Conservation (phyloP, 257 asterid species). For the Parsonsia alboflavescens region DNA sequence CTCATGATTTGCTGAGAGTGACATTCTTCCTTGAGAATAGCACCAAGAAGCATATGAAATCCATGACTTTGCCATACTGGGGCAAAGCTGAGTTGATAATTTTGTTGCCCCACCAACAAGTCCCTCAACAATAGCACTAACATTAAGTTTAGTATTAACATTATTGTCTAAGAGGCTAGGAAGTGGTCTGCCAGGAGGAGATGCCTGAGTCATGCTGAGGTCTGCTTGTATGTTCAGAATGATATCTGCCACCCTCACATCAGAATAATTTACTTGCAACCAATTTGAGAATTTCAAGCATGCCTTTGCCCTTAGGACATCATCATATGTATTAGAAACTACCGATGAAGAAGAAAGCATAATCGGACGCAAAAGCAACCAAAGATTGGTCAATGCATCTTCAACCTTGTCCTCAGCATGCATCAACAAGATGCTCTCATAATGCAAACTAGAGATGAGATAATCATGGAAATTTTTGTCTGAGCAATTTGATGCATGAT, state of each 20-base stretch:
- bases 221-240: constrained; percentile 56
- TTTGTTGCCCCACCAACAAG: constrained; percentile 70
- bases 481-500: constrained; percentile 48
- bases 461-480: constrained; percentile 45
- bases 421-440: constrained; percentile 66
- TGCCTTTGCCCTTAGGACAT: constrained; percentile 77
- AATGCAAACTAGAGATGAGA: constrained; percentile 55
- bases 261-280: constrained; percentile 44
- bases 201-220: constrained; percentile 39
- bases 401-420: constrained; percentile 67
- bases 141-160: constrained; percentile 33
- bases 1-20: constrained; percentile 40
- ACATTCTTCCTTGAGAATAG: constrained; percentile 65
- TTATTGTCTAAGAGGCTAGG: constrained; percentile 29
- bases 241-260: constrained; percentile 42
- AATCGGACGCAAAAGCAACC: constrained; percentile 70
- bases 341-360: constrained; percentile 46
- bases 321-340: constrained; percentile 43
- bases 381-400: constrained; percentile 62
- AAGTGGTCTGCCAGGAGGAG: constrained; percentile 34
- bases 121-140: constrained; percentile 48
- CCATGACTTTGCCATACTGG: constrained; percentile 94
- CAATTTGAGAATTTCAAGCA: constrained; percentile 90
- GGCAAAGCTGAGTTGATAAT: constrained; percentile 81
- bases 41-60: constrained; percentile 95